A percentile compares a stretch with the other conserved stretches of the same genome.
phyloP scores from a whole-genome alignment of 2,329 filamentous ascomycete species.

The Calonectria crousiana region DNA sequence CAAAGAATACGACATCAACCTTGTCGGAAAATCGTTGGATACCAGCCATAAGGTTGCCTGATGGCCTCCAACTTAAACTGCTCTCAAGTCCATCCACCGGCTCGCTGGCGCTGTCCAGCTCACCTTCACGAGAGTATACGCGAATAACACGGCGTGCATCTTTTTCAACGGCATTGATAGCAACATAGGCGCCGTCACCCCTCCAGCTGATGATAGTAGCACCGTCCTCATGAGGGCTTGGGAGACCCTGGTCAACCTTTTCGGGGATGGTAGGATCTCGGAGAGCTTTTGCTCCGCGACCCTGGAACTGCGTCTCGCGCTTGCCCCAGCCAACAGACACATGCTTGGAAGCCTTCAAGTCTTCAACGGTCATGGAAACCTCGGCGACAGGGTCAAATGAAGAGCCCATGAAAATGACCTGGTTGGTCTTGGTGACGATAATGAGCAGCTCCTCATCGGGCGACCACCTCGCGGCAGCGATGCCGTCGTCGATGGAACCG shows the following conservation, averaged over 20 bases:
- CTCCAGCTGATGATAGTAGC: conserved; percentile 87
- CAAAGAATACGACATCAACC: conserved; percentile 93
- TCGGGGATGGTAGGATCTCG: conserved; percentile 96
- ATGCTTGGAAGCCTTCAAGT: conserved; percentile 89
- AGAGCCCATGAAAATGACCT: conserved; percentile 91
- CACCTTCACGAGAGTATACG: conserved; percentile 90
- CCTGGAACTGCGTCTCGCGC: conserved; percentile 97
- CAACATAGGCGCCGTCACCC: conserved; percentile 92
- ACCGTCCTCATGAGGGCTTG: conserved; percentile 81
- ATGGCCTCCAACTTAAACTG: conserved; percentile 89
- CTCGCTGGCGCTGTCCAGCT: conserved; percentile 93
- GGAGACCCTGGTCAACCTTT: conserved; percentile 84
- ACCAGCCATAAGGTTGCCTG: conserved; percentile 90
- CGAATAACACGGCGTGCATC: conserved; percentile 82
- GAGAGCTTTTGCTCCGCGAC: conserved; percentile 86
- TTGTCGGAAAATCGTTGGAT: conserved; percentile 78
- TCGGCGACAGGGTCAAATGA: conserved; percentile 88
- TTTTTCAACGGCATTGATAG: conserved; percentile 82
- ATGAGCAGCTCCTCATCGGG: conserved; percentile 93
- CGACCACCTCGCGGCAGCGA: conserved; percentile 91
- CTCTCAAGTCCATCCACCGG: conserved; percentile 93
- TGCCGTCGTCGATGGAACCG: conserved; percentile 92
- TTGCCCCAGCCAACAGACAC: conserved; percentile 99
- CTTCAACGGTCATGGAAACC: conserved; percentile 77
- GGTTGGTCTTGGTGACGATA: conserved; percentile 83